Percentiles rank a stretch among this genome's conserved stretches.
These are phyloP conservation scores for Rhizophora mangle DNA, from an alignment of 345 rosid species.

Conservation along the genomic window DNA sequence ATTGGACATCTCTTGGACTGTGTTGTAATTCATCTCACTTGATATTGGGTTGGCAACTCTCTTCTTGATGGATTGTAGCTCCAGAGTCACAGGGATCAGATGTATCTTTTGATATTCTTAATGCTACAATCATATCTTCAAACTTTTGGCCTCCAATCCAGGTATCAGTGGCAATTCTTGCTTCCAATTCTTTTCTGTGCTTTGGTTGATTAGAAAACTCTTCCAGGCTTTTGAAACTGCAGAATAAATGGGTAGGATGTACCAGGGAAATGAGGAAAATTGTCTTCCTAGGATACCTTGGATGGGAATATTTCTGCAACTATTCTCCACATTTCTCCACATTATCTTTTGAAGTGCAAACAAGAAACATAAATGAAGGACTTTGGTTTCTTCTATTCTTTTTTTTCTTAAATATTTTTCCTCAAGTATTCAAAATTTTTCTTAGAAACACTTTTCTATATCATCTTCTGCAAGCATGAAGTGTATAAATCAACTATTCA, in stretches of 20 bases:
- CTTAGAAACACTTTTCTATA: too few species aligned
- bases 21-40: conserved; percentile 10
- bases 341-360: too few species aligned
- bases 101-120: conserved; percentile 54
- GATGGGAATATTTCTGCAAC: not conserved
- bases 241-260: not conserved
- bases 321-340: not conserved
- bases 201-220: not conserved
- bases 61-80: conserved; percentile 32
- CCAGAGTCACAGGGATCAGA: conserved; percentile 40
- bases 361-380: too few species aligned
- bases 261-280: not conserved
- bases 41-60: conserved; percentile 9
- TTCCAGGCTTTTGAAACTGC: not conserved
- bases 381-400: too few species aligned
- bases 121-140: conserved; percentile 82
- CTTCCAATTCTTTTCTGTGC: not conserved
- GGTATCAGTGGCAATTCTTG: conserved; percentile 32
- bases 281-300: not conserved
- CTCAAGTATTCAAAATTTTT: too few species aligned
- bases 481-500: too few species aligned
- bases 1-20: not conserved
- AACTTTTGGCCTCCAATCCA: conserved; percentile 99
- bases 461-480: too few species aligned
- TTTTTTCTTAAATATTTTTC: too few species aligned